These are phyloP conservation scores for Cladophialophora carrionii DNA, from an alignment of 2,329 filamentous ascomycete genomes.

Conservation along the genomic window DNA sequence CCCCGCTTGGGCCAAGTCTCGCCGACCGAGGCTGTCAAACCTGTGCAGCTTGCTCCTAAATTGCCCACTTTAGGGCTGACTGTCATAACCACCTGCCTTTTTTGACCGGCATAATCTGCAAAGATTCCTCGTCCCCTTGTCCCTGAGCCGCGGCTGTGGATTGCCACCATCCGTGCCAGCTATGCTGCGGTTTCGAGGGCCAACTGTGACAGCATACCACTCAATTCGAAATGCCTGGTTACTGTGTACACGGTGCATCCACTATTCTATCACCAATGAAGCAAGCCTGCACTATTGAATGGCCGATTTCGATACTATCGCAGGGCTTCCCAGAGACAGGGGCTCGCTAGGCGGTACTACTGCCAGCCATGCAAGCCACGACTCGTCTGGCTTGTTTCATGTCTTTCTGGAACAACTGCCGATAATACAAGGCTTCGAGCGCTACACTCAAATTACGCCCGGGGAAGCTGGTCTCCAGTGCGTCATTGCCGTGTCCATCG, in stretches of 20 bases:
- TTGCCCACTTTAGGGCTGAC: conserved; percentile 6
- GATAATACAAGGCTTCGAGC: background rate
- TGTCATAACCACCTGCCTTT: background rate
- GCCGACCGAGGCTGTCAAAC: background rate
- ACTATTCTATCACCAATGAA: background rate
- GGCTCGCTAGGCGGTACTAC: background rate
- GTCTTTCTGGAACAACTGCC: conserved; percentile 8
- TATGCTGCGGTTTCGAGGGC: background rate
- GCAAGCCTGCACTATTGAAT: background rate
- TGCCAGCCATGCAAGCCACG: background rate
- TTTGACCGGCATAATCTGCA: conserved; percentile 4
- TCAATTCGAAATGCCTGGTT: background rate
- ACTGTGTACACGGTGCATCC: background rate
- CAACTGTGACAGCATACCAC: background rate
- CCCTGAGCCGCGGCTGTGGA: background rate
- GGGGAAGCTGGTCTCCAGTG: background rate
- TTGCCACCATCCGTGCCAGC: background rate
- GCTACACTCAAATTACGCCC: background rate
- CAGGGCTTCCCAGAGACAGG: background rate
- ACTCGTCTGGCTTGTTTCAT: conserved; percentile 10
- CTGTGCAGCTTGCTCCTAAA: background rate
- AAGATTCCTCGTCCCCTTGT: background rate
- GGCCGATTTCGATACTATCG: background rate
- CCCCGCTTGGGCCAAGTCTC: background rate
- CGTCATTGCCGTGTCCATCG: background rate